Conservation (phyloP, 805 yeast species). For the Hanseniaspora pseudoguilliermondii region DNA sequence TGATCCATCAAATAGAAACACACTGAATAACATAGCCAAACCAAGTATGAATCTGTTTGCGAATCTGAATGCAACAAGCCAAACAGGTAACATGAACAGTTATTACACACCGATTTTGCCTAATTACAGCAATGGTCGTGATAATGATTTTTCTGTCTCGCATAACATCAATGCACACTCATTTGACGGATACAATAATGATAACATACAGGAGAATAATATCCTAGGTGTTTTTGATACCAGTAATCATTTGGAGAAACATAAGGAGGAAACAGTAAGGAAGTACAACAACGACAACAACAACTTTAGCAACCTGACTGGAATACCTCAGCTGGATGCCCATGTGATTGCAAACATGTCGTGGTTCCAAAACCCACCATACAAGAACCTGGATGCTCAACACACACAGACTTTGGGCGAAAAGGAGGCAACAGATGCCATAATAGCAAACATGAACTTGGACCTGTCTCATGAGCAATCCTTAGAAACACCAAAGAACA, state of each 20-base stretch:
- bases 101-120: neutral
- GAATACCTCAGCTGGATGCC: neutral
- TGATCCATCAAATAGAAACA: neutral
- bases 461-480: neutral
- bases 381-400: neutral
- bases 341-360: conserved; percentile 2
- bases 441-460: neutral
- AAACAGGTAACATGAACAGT: neutral
- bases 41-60: neutral
- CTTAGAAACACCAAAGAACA: neutral
- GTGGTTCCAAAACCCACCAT: neutral
- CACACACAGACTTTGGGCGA: neutral
- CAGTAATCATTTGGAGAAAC: neutral
- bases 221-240: neutral
- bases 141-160: neutral
- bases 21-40: neutral
- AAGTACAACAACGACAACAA: neutral
- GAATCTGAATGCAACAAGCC: neutral
- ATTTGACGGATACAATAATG: neutral
- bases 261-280: neutral
- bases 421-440: neutral
- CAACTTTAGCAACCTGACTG: neutral
- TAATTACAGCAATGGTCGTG: neutral
- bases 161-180: neutral
- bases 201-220: neutral